Conservation (phyloP, 352 stramenopile species). For the Thraustochytrium striatum region DNA sequence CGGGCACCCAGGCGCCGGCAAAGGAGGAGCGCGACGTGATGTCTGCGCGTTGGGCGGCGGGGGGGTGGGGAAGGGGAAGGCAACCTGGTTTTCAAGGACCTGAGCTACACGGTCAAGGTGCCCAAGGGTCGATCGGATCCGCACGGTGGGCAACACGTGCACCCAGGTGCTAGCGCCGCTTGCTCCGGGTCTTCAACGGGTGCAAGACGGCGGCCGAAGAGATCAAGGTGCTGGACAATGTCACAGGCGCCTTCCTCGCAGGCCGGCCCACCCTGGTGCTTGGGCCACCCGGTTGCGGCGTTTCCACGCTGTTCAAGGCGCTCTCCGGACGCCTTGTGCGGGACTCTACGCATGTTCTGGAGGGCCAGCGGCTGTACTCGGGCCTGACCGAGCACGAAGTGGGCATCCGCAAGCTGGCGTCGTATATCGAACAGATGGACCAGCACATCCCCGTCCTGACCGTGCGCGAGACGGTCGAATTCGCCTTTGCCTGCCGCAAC, state of each 20-base stretch:
- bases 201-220: background rate
- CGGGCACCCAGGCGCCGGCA: no score
- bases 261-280: constrained; percentile 23
- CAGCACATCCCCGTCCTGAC: constrained; percentile 58
- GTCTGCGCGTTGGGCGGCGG: no score
- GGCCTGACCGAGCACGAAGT: constrained; percentile 18
- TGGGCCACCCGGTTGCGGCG: constrained; percentile 23
- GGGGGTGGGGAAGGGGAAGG: no score
- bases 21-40: no score
- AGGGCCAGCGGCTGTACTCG: constrained; percentile 16
- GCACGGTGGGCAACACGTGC: background rate
- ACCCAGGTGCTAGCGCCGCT: background rate
- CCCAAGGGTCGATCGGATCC: constrained; percentile 8
- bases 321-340: background rate
- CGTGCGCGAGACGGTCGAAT: constrained; percentile 59
- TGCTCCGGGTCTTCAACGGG: no score
- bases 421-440: constrained; percentile 31
- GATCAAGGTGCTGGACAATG: constrained; percentile 6
- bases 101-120: constrained; percentile 35
- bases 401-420: constrained; percentile 1
- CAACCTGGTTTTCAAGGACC: constrained; percentile 30
- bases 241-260: constrained; percentile 6
- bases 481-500: constrained; percentile 51
- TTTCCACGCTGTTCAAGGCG: constrained; percentile 36
- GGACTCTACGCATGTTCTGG: background rate